These are phyloP conservation scores for Annona squamosa DNA, from an alignment of 164 flowering plant species.

Conservation along the genomic window DNA sequence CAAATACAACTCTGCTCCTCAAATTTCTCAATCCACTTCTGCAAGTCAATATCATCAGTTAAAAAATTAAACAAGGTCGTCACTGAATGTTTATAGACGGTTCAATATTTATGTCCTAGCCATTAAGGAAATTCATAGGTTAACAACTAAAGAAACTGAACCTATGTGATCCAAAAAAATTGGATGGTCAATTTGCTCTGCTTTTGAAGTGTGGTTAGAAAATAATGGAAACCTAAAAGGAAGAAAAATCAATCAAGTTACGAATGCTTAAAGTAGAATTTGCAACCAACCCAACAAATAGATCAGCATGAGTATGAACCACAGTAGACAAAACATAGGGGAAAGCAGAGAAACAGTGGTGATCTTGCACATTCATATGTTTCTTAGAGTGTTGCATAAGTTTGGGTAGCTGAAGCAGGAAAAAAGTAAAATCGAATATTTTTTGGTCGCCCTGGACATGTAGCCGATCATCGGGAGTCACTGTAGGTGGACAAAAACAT, in stretches of 20 bases:
- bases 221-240: neutral
- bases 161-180: neutral
- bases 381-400: too few species aligned
- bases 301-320: neutral
- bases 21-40: constrained; percentile 65
- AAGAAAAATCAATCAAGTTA: neutral
- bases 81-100: neutral
- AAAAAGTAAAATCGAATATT: neutral
- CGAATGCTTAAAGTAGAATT: neutral
- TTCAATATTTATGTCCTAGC: neutral
- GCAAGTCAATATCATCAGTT: constrained; percentile 2
- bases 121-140: neutral
- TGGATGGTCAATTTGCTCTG: neutral
- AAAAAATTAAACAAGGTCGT: neutral
- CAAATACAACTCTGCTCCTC: constrained; percentile 33
- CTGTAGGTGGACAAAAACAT: neutral
- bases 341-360: neutral
- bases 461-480: neutral
- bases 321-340: neutral
- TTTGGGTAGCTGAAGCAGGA: neutral
- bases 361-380: neutral
- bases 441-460: too few species aligned
- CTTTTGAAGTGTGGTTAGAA: neutral
- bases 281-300: neutral
- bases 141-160: neutral